Base-by-base conservation (phyloP, 1,139 yeast genomes). In the Suhomyces bokatorum region DNA sequence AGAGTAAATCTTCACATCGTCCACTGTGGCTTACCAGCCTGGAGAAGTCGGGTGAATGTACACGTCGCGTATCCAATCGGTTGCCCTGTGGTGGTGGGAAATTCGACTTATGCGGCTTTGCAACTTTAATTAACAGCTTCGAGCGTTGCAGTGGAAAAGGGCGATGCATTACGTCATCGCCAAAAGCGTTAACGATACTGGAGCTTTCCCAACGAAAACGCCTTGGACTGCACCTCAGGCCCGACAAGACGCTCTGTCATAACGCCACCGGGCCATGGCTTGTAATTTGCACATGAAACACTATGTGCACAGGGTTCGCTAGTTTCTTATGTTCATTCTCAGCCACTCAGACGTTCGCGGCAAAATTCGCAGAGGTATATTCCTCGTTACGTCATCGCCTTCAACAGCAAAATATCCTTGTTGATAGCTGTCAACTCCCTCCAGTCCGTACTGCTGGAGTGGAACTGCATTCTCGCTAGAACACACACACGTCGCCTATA, bases 81-180 rank as follows among this genome's bases (percentile, higher is more conserved):
- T 30, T 30, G 32, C 32, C 15, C 16, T 2, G 6, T 4, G n/a
- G 6, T 11, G 4, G 12, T 26, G 29, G 12, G 29, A 3, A 26
- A 26, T n/a, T 4, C 9, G 29, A 12, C 4, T 2, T 17, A 26
- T 26, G 29, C 29, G 29, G 29, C n/a, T 26, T 27, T 34, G 36
- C 17, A 22, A 27, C 15, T 13, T 26, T 35, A 16, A 35, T 24
- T 27, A 15, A 35, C 29, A 24, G 20, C 39, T 32, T 9, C 28
- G 33, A 29, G 39, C 39, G 39, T 29, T 29, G 39, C 33, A 36
- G 35, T 13, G 40, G 29, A 26, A 26, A 22, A 30, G 32, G 39
- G 40, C 40, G 40, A 31, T 12, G 35, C 40, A 31, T 37, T 37
- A 37, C 40, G 40, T 37, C 40, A 37, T 37, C 40, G 13, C 35